Evolutionary conservation across 108 stramenopile genomes (phyloP).

Genomic region (Pseudonitzschia multistriata): DNA sequence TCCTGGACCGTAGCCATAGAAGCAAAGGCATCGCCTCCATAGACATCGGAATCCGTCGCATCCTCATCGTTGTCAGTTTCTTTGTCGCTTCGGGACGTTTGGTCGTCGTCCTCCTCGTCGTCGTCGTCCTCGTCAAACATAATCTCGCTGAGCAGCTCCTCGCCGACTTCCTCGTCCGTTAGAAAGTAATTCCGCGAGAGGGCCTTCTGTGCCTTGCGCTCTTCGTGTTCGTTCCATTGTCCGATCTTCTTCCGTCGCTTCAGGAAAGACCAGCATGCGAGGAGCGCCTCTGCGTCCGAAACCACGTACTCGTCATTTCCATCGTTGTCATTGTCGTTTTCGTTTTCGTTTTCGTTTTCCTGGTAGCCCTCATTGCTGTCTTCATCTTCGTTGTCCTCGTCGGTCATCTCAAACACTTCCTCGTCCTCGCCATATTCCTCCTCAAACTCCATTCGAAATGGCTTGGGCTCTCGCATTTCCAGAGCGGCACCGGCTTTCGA

Average conservation of each 20-base stretch:
- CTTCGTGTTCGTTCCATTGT: slow-evolving; percentile 48
- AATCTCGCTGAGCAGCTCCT: slow-evolving; percentile 10
- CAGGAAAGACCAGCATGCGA: slow-evolving; percentile 72
- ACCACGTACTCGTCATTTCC: slow-evolving; percentile 6
- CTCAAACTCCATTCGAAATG: not conserved
- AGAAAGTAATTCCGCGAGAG: slow-evolving; percentile 25
- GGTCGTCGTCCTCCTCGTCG: slow-evolving; percentile 19
- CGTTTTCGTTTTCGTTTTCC: not conserved
- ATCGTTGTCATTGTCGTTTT: not conserved
- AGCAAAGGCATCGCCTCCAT: not conserved
- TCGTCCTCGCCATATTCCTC: not conserved
- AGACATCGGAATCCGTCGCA: not conserved
- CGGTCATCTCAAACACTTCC: not conserved
- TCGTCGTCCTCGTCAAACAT: slow-evolving; percentile 20
- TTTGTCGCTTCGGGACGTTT: not conserved
- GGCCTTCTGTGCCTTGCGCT: slow-evolving; percentile 38
- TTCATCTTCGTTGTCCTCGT: not conserved
- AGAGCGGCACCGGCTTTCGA: not conserved
- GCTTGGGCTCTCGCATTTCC: not conserved
- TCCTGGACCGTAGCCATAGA: slow-evolving; percentile 11
- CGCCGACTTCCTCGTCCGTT: slow-evolving; percentile 28
- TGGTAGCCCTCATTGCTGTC: not conserved
- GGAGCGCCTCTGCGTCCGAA: slow-evolving; percentile 63
- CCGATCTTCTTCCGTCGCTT: slow-evolving; percentile 57
- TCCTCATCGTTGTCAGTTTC: not conserved